Evolutionary conservation across 306 rosid genomes (phyloP).

Genomic region (Fragaria nilgerrensis): DNA sequence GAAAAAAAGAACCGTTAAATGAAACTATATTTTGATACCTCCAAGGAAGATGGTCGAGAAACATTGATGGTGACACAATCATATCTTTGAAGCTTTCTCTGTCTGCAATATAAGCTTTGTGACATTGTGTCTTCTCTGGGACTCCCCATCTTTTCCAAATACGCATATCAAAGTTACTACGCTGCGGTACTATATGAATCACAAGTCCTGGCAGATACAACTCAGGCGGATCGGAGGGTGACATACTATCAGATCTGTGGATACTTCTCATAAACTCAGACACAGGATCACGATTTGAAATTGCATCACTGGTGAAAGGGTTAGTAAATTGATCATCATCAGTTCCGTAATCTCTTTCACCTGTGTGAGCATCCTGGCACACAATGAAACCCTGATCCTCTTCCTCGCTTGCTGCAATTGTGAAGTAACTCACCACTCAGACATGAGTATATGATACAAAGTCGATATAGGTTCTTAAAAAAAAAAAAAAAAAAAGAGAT

Average conservation of each 20-base stretch:
- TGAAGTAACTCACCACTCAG: background rate
- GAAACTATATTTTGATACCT: slow-evolving; percentile 44
- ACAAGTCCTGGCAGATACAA: slow-evolving; percentile 81
- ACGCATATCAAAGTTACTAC: slow-evolving; percentile 32
- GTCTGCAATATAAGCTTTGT: slow-evolving; percentile 66
- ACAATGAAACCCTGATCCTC: slow-evolving; percentile 29
- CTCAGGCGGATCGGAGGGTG: slow-evolving; percentile 58
- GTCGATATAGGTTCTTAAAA: background rate
- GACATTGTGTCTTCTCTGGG: slow-evolving; percentile 33
- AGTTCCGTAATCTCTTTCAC: slow-evolving; percentile 30
- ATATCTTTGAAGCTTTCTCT: slow-evolving; percentile 82
- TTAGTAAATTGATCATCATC: slow-evolving; percentile 37
- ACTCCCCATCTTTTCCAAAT: slow-evolving; percentile 33
- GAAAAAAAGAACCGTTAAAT: background rate
- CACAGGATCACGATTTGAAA: slow-evolving; percentile 40
- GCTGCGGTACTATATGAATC: slow-evolving; percentile 63
- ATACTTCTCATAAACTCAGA: slow-evolving; percentile 61
- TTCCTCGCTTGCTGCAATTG: slow-evolving; percentile 42
- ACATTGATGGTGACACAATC: slow-evolving; percentile 81
- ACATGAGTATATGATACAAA: background rate
- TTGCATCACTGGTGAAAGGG: slow-evolving; percentile 36
- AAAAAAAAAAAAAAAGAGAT: too few relatives aligned
- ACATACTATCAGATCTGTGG: slow-evolving; percentile 44
- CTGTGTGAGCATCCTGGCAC: slow-evolving; percentile 37
- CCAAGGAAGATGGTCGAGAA: slow-evolving; percentile 99